A percentile compares a stretch with the other conserved stretches of the same genome.
Conservation (phyloP, 225 moss, liverwort and hornwort species). For the Physcomitrium patens region DNA sequence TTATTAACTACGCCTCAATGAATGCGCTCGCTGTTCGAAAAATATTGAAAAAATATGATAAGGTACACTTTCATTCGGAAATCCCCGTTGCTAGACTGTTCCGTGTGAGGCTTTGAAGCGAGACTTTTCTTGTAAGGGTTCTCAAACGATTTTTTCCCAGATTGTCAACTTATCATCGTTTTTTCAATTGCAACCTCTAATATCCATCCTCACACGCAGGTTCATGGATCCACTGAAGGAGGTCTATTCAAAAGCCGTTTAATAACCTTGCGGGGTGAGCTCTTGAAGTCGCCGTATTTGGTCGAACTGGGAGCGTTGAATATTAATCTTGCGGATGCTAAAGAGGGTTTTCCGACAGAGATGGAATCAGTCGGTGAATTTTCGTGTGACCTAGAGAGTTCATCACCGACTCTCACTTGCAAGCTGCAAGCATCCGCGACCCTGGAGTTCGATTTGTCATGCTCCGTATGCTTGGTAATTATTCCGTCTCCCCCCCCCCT, state of each 20-base stretch:
- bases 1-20: constrained; percentile 71
- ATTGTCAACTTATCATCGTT: too few relatives aligned
- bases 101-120: too few relatives aligned
- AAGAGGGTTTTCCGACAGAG: constrained; percentile 1
- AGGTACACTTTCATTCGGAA: constrained; percentile 42
- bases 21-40: constrained; percentile 75
- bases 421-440: constrained; percentile 43
- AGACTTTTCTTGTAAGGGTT: too few relatives aligned
- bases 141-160: too few relatives aligned
- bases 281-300: constrained; percentile 75
- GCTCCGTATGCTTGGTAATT: constrained; percentile 74
- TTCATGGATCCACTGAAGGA: constrained; percentile 53
- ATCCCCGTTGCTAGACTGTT: too few relatives aligned
- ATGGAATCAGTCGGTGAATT: constrained; percentile 23
- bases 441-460: constrained; percentile 67
- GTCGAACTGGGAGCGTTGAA: constrained; percentile 69
- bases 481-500: not conserved
- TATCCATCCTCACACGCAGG: constrained; percentile 31
- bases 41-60: constrained; percentile 78
- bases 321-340: constrained; percentile 54
- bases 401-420: constrained; percentile 56
- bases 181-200: too few relatives aligned
- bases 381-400: constrained; percentile 55
- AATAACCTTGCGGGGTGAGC: constrained; percentile 54
- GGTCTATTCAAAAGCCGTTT: constrained; percentile 52